These are phyloP conservation scores for Curvularia sp. DNA, from an alignment of 2,329 filamentous ascomycete genomes.

Conservation along the genomic window DNA sequence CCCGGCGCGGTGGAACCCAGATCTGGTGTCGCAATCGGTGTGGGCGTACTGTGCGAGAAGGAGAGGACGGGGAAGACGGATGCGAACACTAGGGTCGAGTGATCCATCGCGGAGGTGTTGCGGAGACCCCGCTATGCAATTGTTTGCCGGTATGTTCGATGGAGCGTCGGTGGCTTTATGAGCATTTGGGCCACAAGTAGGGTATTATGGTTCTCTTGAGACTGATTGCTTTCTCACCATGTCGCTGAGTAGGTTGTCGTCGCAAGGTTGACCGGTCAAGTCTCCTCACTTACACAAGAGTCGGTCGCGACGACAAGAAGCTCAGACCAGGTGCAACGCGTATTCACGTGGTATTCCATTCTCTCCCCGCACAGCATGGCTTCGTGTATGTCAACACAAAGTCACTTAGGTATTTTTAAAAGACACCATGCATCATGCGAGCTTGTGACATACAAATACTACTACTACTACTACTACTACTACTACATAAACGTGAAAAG, in stretches of 20 bases:
- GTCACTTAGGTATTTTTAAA: not conserved
- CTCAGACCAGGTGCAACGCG: constrained; percentile 20
- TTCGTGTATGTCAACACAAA: not conserved
- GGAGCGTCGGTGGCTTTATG: constrained; percentile 6
- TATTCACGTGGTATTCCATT: constrained; percentile 25
- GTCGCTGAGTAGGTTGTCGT: constrained; percentile 3
- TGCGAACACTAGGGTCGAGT: constrained; percentile 49
- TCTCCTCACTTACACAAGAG: constrained; percentile 5
- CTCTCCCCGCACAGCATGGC: not conserved
- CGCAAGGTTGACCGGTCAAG: constrained; percentile 2
- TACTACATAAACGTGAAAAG: constrained; percentile 15
- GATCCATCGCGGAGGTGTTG: constrained; percentile 42
- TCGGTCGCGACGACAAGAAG: constrained; percentile 21
- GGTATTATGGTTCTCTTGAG: not conserved
- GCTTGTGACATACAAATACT: not conserved
- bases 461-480: constrained; percentile 16
- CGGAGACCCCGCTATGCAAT: constrained; percentile 27
- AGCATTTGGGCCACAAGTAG: not conserved
- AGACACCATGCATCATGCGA: not conserved
- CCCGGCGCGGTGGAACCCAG: constrained; percentile 51
- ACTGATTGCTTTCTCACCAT: not conserved
- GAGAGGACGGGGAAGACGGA: constrained; percentile 55
- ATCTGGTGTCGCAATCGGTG: constrained; percentile 54
- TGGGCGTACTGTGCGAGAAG: constrained; percentile 53
- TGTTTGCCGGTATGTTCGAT: constrained; percentile 12